Conservation (phyloP, 148 eudicot species). For the Euryodendron excelsum region DNA sequence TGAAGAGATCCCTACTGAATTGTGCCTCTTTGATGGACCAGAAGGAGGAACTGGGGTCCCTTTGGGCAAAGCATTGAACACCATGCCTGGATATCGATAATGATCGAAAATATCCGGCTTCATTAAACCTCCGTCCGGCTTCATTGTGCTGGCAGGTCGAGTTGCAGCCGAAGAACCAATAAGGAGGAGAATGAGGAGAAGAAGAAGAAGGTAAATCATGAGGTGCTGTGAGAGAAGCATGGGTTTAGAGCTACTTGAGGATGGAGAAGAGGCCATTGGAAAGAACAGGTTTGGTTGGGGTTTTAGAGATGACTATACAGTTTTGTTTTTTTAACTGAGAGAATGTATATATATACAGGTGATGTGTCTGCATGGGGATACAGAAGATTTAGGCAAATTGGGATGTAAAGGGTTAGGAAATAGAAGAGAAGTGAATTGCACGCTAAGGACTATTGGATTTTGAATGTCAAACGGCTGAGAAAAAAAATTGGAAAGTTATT, state of each 20-base stretch:
- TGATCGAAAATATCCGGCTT: no score
- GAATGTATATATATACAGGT: not conserved
- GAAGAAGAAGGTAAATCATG: not conserved
- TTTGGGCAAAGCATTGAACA: conserved; percentile 21
- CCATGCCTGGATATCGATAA: not conserved
- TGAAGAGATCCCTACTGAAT: conserved; percentile 9
- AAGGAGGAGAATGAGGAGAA: not conserved
- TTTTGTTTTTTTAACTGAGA: not conserved
- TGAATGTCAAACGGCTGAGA: conserved; percentile 15
- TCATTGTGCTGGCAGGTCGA: not conserved
- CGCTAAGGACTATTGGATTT: conserved; percentile 14
- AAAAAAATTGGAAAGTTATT: not conserved
- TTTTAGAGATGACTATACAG: not conserved
- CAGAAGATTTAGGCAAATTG: conserved; percentile 12
- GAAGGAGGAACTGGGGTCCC: conserved; percentile 24
- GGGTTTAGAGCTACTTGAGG: not conserved
- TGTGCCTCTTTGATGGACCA: conserved; percentile 30
- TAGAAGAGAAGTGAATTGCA: not conserved
- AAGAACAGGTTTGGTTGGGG: not conserved
- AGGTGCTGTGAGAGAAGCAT: not conserved
- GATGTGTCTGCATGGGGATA: conserved; percentile 10
- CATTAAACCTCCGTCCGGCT: not conserved
- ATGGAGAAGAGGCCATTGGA: not conserved
- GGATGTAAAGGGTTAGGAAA: conserved; percentile 9
- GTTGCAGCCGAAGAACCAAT: not conserved